Evolutionary conservation across 2,329 filamentous ascomycete species (phyloP).

Genomic region (Alternaria triticimaculans): DNA sequence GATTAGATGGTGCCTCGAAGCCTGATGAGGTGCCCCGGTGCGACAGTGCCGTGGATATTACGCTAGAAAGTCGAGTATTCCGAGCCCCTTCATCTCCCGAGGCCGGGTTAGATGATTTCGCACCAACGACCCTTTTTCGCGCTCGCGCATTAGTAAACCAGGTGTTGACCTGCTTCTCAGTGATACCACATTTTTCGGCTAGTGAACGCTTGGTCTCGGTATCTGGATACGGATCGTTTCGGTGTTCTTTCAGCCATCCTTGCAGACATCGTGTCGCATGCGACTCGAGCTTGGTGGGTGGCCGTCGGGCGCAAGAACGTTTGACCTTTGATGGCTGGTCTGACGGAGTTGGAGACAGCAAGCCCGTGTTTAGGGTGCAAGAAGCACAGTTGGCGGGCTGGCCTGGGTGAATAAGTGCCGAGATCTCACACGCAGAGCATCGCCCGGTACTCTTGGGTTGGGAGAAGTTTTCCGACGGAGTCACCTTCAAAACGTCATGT

Average conservation of each 20-base stretch:
- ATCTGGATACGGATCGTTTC: slow-evolving; percentile 41
- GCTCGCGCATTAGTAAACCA: slow-evolving; percentile 48
- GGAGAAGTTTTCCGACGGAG: no score
- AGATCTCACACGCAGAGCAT: slow-evolving; percentile 35
- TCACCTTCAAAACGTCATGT: not conserved
- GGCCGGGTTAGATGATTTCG: slow-evolving; percentile 12
- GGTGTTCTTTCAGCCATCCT: slow-evolving; percentile 39
- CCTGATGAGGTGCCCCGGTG: not conserved
- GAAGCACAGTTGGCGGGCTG: slow-evolving; percentile 17
- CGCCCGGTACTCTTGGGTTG: slow-evolving; percentile 1
- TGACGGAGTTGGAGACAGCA: slow-evolving; percentile 19
- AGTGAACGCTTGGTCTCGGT: slow-evolving; percentile 37
- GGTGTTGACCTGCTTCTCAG: slow-evolving; percentile 44
- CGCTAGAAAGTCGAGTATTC: slow-evolving; percentile 22
- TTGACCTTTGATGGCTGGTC: slow-evolving; percentile 19
- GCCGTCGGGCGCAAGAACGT: slow-evolving; percentile 39
- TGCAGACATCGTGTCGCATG: slow-evolving; percentile 36
- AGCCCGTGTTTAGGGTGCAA: slow-evolving; percentile 14
- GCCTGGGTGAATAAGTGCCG: slow-evolving; percentile 20
- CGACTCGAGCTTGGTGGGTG: slow-evolving; percentile 36
- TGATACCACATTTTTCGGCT: slow-evolving; percentile 40
- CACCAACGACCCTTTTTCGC: slow-evolving; percentile 30
- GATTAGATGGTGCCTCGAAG: not conserved
- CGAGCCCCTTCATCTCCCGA: slow-evolving; percentile 28
- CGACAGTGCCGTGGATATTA: slow-evolving; percentile 11